Conservation (phyloP, 106 monocot genomes). For the Allium fistulosum region DNA sequence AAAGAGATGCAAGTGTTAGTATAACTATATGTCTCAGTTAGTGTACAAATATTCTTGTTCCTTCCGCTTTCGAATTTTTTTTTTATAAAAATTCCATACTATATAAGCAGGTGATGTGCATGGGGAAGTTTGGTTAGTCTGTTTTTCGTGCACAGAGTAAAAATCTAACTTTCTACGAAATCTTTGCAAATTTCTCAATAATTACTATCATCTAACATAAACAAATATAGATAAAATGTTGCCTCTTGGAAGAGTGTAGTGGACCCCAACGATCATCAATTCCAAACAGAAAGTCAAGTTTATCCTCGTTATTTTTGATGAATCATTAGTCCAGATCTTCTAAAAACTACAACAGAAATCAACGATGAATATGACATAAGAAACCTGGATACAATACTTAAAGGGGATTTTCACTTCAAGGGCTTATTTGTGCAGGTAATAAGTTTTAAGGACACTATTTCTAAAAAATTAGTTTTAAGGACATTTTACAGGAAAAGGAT, state of each 20-base stretch:
- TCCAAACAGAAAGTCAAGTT: slow-evolving; percentile 74
- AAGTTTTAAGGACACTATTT: too few species aligned
- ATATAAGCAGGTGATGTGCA: background rate
- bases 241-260: slow-evolving; percentile 70
- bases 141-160: background rate
- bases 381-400: background rate
- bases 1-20: too few species aligned
- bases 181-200: background rate
- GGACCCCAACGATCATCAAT: slow-evolving; percentile 92
- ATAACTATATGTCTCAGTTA: too few species aligned
- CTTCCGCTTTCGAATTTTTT: background rate
- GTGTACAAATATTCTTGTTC: too few species aligned
- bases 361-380: background rate
- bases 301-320: slow-evolving; percentile 40
- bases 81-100: background rate
- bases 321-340: slow-evolving; percentile 75
- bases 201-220: background rate
- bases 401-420: too few species aligned
- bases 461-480: too few species aligned
- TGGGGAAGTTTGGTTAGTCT: background rate
- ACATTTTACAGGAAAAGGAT: too few species aligned
- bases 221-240: slow-evolving; percentile 5
- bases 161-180: background rate
- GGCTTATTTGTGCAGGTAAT: too few species aligned
- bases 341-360: slow-evolving; percentile 31